Conservation (phyloP, 805 yeast species). For the Ogataea chonburiensis region DNA sequence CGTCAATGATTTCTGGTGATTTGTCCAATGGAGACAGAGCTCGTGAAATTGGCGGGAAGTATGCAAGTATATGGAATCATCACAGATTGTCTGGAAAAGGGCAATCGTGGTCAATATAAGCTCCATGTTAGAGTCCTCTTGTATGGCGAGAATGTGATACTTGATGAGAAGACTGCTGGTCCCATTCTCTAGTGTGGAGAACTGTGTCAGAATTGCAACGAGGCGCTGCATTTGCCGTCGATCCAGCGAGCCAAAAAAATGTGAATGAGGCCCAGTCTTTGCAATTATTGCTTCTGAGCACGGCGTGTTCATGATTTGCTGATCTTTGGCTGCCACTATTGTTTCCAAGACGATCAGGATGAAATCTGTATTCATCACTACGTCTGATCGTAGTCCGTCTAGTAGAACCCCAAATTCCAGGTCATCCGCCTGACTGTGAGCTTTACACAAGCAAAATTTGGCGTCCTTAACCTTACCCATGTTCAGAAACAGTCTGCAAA, state of each 20-base stretch:
- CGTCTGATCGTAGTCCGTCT: background rate
- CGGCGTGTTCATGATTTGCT: background rate
- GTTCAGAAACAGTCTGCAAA: slow-evolving; percentile 1
- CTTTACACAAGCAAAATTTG: background rate
- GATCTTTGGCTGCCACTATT: background rate
- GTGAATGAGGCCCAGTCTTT: background rate
- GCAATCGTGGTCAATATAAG: slow-evolving; percentile 4
- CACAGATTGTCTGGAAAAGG: background rate
- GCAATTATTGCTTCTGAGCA: background rate
- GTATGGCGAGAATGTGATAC: background rate
- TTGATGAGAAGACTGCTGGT: background rate
- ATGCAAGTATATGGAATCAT: slow-evolving; percentile 11
- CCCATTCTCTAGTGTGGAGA: background rate
- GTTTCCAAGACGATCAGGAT: slow-evolving; percentile 1
- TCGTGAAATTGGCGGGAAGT: slow-evolving; percentile 13
- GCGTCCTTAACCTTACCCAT: slow-evolving; percentile 1
- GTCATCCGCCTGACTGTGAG: background rate
- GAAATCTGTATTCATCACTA: slow-evolving; percentile 1
- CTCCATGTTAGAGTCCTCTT: background rate
- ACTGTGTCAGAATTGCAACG: background rate
- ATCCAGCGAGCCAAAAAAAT: background rate
- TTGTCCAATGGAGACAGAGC: slow-evolving; percentile 9
- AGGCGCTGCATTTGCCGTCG: slow-evolving; percentile 1
- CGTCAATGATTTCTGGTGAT: slow-evolving; percentile 1
- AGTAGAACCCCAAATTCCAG: slow-evolving; percentile 1